phyloP scores from a whole-genome alignment of 164 flowering plant genomes.

The Nymphaea colorata region DNA sequence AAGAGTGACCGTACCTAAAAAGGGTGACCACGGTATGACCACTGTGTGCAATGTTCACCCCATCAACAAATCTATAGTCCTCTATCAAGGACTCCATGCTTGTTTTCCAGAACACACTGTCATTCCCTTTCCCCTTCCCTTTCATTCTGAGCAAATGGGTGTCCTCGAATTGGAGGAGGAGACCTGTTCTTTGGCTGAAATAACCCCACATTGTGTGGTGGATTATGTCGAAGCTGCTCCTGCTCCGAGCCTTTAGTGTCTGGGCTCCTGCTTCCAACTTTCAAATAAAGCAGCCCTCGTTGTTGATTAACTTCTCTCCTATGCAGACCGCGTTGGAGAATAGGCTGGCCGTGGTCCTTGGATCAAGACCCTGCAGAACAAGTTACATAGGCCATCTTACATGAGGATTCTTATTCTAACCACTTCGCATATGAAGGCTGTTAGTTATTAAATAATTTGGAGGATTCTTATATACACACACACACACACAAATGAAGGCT shows the following conservation, averaged over 20 bases:
- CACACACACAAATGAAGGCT: no score
- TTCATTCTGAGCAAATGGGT: conserved; percentile 37
- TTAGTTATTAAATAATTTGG: no score
- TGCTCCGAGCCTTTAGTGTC: conserved; percentile 44
- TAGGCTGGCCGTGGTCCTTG: conserved; percentile 59
- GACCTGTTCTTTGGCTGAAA: conserved; percentile 88
- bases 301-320: conserved; percentile 53
- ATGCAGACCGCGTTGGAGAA: conserved; percentile 68
- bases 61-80: conserved; percentile 57
- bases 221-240: conserved; percentile 43
- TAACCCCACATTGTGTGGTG: conserved; percentile 79
- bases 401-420: no score
- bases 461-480: no score
- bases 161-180: conserved; percentile 67
- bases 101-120: conserved; percentile 70
- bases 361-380: conserved; percentile 60
- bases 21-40: conserved; percentile 56
- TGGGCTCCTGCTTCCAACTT: conserved; percentile 45
- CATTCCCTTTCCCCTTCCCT: conserved; percentile 46
- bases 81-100: conserved; percentile 53
- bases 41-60: conserved; percentile 65
- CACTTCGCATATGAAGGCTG: no score
- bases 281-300: conserved; percentile 73
- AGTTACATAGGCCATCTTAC: neutral
- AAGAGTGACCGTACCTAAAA: conserved; percentile 47